A percentile compares a stretch with the other conserved stretches of the same genome.
phyloP scores from a whole-genome alignment of 352 stramenopile genomes.

The Globisporangium canariense region DNA sequence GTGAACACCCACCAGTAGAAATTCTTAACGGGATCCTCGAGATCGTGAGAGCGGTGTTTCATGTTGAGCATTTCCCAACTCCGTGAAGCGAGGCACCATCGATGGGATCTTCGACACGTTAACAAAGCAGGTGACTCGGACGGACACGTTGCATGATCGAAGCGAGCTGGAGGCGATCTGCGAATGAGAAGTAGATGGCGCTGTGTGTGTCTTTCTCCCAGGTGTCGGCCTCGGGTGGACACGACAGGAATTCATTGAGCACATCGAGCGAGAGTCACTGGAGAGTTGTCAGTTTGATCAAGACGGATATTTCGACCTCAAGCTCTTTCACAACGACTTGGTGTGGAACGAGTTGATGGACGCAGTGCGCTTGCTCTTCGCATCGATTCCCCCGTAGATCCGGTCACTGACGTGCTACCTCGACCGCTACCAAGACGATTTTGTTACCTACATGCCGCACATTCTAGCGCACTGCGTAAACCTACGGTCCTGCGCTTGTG shows the following conservation, averaged over 20 bases:
- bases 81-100: not conserved
- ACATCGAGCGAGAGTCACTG: constrained; percentile 5
- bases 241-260: not conserved
- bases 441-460: not conserved
- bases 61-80: not conserved
- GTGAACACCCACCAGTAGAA: too few species aligned
- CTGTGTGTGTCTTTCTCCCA: constrained; percentile 6
- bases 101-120: not conserved
- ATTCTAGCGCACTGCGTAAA: constrained; percentile 1
- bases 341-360: not conserved
- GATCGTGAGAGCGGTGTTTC: constrained; percentile 1
- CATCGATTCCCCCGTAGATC: not conserved
- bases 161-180: constrained; percentile 18
- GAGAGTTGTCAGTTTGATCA: not conserved
- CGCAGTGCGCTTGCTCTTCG: not conserved
- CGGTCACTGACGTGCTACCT: not conserved
- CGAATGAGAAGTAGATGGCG: not conserved
- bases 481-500: not conserved
- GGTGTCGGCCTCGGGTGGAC: constrained; percentile 2
- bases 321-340: not conserved
- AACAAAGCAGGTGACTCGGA: not conserved
- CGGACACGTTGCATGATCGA: not conserved
- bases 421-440: not conserved
- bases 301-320: not conserved
- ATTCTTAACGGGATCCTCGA: constrained; percentile 8